phyloP scores from a whole-genome alignment of 2,329 filamentous ascomycete genomes.

The Scedosporium boydii region DNA sequence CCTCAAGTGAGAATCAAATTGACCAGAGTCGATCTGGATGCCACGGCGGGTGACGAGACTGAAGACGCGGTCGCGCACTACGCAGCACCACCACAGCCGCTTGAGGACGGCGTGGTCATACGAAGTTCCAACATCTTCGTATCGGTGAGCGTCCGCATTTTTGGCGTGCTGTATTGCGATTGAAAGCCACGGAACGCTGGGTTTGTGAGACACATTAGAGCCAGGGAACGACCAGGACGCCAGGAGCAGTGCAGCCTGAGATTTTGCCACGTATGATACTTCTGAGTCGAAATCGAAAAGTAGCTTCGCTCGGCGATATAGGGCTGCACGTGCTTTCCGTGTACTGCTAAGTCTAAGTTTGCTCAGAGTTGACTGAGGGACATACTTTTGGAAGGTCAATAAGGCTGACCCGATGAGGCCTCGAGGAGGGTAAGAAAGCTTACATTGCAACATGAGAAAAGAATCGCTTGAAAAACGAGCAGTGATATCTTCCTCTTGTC shows the following conservation, averaged over 20 bases:
- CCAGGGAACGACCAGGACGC: slow-evolving; percentile 14
- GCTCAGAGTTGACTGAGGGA: not conserved
- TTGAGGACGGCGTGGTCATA: slow-evolving; percentile 28
- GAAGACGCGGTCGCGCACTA: slow-evolving; percentile 41
- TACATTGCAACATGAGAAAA: slow-evolving; percentile 4
- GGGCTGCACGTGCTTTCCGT: not conserved
- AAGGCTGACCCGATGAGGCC: not conserved
- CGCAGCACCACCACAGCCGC: slow-evolving; percentile 45
- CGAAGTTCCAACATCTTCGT: slow-evolving; percentile 14
- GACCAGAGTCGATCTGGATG: slow-evolving; percentile 36
- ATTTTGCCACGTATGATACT: slow-evolving; percentile 26
- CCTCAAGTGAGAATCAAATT: slow-evolving; percentile 32
- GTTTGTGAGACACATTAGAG: slow-evolving; percentile 26
- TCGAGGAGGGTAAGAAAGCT: not conserved
- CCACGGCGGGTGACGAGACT: slow-evolving; percentile 38
- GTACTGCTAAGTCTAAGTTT: not conserved
- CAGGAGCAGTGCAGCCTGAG: slow-evolving; percentile 32
- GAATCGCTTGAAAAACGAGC: slow-evolving; percentile 3
- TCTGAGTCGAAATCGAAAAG: slow-evolving; percentile 36
- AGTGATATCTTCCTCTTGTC: not conserved
- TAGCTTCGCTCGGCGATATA: slow-evolving; percentile 26
- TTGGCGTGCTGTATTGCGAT: slow-evolving; percentile 40
- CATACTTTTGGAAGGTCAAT: not conserved
- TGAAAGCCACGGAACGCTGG: slow-evolving; percentile 28
- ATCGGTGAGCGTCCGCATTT: slow-evolving; percentile 32